Base-by-base conservation (phyloP, 2,329 filamentous ascomycete species). In the Dothiorella sarmentorum region DNA sequence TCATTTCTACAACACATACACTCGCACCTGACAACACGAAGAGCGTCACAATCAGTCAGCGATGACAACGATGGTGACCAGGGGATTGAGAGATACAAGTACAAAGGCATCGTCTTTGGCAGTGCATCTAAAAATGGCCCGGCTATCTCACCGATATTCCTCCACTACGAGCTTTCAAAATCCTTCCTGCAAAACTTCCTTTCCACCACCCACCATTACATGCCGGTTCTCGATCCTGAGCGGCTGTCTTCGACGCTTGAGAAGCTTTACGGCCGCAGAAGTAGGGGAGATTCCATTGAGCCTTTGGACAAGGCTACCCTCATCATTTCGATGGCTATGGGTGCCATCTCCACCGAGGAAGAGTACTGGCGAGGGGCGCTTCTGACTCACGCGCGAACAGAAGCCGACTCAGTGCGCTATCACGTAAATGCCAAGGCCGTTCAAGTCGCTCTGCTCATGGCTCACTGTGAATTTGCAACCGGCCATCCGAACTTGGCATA, bases 1-100 rank as follows among this genome's bases (percentile, higher is more conserved):
- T 51, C 56, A 2, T 58, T 58, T 13, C 33, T 58, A 4, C 43
- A 52, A n/a, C 56, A 58, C 24, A 31, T 58, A n/a, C 44, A 58
- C 38, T 29, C 44, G n/a, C 56, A 52, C 22, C 13, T 58, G 11
- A 20, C n/a, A 7, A 6, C 33, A 13, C 27, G 33, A 22, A 24
- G 13, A 18, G 31, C 47, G 13, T 33, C 51, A 7, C 52, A 35
- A 11, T 18, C 26, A 1, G 10, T 18, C 15, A 38, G 17, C 18
- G 45, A 58, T 13, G 56, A 11, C 26, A 10, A 58, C 5, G 44
- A 52, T n/a, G 56, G 44, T 7, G 22, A 31, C 6, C 26, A 27
- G 9, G 43, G 56, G 3, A 51, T 58, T 17, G 56, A 58, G 3
- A 35, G 4, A 13, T 58, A 42, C 44, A 58, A 35, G 13, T 58